These are phyloP conservation scores for Viola odorata DNA, from an alignment of 345 rosid species.

Conservation along the genomic window DNA sequence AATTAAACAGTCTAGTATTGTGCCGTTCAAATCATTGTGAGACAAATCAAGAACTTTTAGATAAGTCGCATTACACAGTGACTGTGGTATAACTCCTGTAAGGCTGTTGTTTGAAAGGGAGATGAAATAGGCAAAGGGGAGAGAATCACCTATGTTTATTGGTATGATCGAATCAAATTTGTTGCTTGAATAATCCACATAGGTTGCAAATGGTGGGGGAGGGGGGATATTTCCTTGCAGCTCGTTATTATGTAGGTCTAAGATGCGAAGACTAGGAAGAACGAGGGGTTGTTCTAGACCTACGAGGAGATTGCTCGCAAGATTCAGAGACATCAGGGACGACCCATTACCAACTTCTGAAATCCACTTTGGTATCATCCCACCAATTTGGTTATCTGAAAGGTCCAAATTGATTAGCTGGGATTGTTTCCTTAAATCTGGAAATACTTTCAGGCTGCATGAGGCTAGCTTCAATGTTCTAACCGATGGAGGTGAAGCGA, in stretches of 20 bases:
- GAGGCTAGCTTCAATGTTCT: conserved; percentile 36
- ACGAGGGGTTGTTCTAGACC: conserved; percentile 12
- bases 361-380: conserved; percentile 44
- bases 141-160: conserved; percentile 11
- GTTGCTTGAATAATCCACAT: conserved; percentile 33
- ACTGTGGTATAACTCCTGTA: conserved; percentile 28
- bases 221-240: conserved; percentile 25
- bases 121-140: conserved; percentile 5
- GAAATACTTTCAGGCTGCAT: conserved; percentile 32
- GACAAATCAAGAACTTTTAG: conserved; percentile 35
- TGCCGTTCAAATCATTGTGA: conserved; percentile 27
- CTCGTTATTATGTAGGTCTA: conserved; percentile 30
- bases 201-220: neutral
- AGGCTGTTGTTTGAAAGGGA: conserved; percentile 32
- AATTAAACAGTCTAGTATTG: conserved; percentile 22
- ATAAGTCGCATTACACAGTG: conserved; percentile 21
- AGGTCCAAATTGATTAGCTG: conserved; percentile 23
- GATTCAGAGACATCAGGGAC: conserved; percentile 9
- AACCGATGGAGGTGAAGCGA: conserved; percentile 7
- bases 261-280: neutral
- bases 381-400: conserved; percentile 35
- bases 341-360: conserved; percentile 9
- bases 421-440: conserved; percentile 26
- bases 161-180: conserved; percentile 21
- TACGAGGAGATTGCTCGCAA: conserved; percentile 12